phyloP scores from a whole-genome alignment of 2,329 filamentous ascomycete genomes.

The Ophioceras dolichostomum region DNA sequence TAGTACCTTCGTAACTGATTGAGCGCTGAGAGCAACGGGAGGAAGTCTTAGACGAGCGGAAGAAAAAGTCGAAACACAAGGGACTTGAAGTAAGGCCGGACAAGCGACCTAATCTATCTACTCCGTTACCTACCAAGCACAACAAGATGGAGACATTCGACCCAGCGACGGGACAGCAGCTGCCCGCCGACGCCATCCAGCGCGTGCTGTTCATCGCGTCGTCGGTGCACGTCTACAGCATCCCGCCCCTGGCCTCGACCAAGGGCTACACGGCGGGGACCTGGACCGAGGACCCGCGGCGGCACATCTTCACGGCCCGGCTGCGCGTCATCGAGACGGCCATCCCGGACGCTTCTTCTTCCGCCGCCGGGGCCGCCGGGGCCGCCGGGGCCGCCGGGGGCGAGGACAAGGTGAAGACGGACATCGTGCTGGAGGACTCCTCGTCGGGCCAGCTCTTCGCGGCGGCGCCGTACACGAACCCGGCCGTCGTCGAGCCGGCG shows the following conservation, averaged over 20 bases:
- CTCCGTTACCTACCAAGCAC: not conserved
- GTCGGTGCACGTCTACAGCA: conserved; percentile 74
- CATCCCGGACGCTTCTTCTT: conserved; percentile 31
- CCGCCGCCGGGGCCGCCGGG: conserved; percentile 9
- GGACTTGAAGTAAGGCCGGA: too few relatives aligned
- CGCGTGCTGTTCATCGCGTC: conserved; percentile 68
- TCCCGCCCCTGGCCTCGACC: conserved; percentile 66
- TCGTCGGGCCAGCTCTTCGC: conserved; percentile 66
- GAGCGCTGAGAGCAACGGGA: too few relatives aligned
- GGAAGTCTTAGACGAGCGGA: too few relatives aligned
- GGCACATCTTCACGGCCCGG: conserved; percentile 77
- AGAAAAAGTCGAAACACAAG: too few relatives aligned
- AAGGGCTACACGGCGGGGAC: conserved; percentile 66
- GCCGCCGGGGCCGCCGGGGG: conserved; percentile 9
- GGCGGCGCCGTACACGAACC: conserved; percentile 62
- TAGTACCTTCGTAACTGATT: too few relatives aligned
- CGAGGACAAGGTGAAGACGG: conserved; percentile 51
- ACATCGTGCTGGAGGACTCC: conserved; percentile 69
- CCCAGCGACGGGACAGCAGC: conserved; percentile 54
- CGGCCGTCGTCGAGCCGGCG: conserved; percentile 60
- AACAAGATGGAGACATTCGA: conserved; percentile 50
- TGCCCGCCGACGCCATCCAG: conserved; percentile 69
- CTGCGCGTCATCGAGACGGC: conserved; percentile 70
- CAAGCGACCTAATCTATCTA: too few relatives aligned
- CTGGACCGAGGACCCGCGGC: conserved; percentile 62